Evolutionary conservation across 495 filamentous ascomycete genomes (phyloP).

Genomic region (Neurospora tetraspora): DNA sequence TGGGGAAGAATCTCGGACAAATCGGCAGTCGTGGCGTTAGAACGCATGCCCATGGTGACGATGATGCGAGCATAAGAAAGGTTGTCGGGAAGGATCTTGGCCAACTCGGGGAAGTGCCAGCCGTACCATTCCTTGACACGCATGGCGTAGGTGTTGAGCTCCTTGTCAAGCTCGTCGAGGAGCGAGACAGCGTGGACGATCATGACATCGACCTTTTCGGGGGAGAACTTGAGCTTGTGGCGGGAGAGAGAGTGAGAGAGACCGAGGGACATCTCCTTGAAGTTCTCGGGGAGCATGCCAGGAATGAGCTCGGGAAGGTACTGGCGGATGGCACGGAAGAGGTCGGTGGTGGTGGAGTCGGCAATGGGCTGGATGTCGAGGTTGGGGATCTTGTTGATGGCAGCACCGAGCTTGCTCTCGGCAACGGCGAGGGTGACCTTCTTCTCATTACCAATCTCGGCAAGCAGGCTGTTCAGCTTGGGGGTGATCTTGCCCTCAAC

Average conservation of each 20-base stretch:
- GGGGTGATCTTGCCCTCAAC: slow-evolving; percentile 96
- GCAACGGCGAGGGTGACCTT: slow-evolving; percentile 92
- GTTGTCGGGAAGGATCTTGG: slow-evolving; percentile 95
- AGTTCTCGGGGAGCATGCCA: slow-evolving; percentile 70
- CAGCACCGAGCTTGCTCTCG: slow-evolving; percentile 84
- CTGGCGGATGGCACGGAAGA: slow-evolving; percentile 88
- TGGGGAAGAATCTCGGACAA: slow-evolving; percentile 90
- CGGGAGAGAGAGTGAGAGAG: slow-evolving; percentile 95
- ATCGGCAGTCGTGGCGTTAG: slow-evolving; percentile 63
- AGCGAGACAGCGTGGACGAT: slow-evolving; percentile 94
- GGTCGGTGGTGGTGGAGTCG: slow-evolving; percentile 74
- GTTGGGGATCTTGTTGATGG: slow-evolving; percentile 86
- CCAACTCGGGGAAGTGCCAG: slow-evolving; percentile 99
- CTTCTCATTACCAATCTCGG: slow-evolving; percentile 93
- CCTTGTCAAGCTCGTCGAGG: slow-evolving; percentile 95
- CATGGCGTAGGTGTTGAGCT: slow-evolving; percentile 98
- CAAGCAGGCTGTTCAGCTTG: slow-evolving; percentile 68
- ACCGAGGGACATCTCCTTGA: slow-evolving; percentile 88
- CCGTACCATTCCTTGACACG: slow-evolving; percentile 99
- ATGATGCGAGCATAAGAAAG: slow-evolving; percentile 85
- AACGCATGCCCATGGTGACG: slow-evolving; percentile 76
- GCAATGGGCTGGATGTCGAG: slow-evolving; percentile 77
- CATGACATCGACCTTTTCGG: slow-evolving; percentile 99
- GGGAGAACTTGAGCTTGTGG: slow-evolving; percentile 97
- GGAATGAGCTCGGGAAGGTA: slow-evolving; percentile 87